Conservation (phyloP, 1,139 yeast species). For the Candida tetrigidarum region DNA sequence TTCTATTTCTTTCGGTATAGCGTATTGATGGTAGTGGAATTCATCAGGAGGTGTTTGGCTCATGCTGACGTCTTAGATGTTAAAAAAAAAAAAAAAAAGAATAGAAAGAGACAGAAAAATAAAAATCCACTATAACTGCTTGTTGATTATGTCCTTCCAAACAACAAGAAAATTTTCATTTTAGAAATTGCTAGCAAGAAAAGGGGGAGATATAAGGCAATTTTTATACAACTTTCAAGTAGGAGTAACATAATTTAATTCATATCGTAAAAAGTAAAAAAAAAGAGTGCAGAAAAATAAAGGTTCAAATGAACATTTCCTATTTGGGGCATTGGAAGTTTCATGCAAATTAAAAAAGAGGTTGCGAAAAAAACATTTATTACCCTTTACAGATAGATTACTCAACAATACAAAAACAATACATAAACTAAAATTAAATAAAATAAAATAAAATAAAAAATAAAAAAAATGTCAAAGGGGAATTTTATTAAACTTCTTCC, state of each 20-base stretch:
- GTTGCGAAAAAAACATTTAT: conserved; percentile 4
- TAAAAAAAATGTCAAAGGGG: conserved; percentile 6
- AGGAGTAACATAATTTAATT: neutral
- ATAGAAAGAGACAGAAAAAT: neutral
- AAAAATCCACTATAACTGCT: neutral
- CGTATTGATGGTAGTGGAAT: neutral
- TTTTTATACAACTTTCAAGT: neutral
- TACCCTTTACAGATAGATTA: neutral
- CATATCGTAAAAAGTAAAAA: conserved; percentile 3
- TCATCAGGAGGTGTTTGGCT: conserved; percentile 5
- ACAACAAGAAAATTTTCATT: neutral
- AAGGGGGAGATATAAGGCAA: neutral
- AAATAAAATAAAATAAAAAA: no score
- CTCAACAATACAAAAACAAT: neutral
- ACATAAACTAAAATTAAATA: no score
- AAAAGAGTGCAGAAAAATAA: neutral
- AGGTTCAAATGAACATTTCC: conserved; percentile 2
- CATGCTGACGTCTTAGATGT: no score
- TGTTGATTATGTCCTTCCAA: neutral
- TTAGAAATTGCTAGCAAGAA: neutral
- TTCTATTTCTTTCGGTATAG: conserved; percentile 3
- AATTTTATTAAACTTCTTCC: neutral
- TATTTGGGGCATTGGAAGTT: conserved; percentile 2
- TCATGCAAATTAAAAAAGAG: neutral
- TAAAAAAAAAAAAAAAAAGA: neutral